Evolutionary conservation across 2,329 filamentous ascomycete species (phyloP).

Genomic region (Penicillium paneum): DNA sequence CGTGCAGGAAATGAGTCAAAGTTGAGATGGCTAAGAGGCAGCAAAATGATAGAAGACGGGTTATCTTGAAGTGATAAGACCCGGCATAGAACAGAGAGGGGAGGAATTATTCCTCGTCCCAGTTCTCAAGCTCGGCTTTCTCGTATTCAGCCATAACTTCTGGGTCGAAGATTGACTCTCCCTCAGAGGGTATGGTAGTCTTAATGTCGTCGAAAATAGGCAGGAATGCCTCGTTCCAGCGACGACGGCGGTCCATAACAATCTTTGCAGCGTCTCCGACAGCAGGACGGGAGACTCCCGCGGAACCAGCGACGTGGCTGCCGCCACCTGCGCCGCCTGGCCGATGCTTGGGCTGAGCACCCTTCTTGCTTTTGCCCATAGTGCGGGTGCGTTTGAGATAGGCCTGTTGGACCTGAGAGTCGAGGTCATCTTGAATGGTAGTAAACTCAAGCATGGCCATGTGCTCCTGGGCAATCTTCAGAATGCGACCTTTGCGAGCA

Average conservation of each 20-base stretch:
- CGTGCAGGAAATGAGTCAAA: constrained; percentile 5
- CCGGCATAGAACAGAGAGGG: not conserved
- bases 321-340: constrained; percentile 70
- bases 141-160: constrained; percentile 69
- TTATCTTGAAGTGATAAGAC: not conserved
- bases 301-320: constrained; percentile 50
- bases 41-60: not conserved
- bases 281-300: constrained; percentile 50
- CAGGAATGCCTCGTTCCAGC: constrained; percentile 89
- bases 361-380: constrained; percentile 90
- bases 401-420: constrained; percentile 88
- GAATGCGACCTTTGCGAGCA: constrained; percentile 79
- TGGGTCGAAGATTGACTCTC: constrained; percentile 72
- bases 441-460: constrained; percentile 97
- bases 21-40: not conserved
- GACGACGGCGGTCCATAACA: constrained; percentile 83
- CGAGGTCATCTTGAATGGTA: constrained; percentile 94
- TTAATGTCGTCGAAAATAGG: constrained; percentile 85
- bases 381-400: constrained; percentile 95
- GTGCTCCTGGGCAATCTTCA: constrained; percentile 83
- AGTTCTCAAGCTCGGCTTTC: constrained; percentile 72
- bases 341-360: constrained; percentile 59
- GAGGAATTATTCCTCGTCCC: constrained; percentile 68
- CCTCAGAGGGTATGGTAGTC: constrained; percentile 65
- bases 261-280: constrained; percentile 90